Evolutionary conservation across 768 basidiomycete species (phyloP), one percentile per base, ranked within the genome.

Genomic region (Russula compacta): DNA sequence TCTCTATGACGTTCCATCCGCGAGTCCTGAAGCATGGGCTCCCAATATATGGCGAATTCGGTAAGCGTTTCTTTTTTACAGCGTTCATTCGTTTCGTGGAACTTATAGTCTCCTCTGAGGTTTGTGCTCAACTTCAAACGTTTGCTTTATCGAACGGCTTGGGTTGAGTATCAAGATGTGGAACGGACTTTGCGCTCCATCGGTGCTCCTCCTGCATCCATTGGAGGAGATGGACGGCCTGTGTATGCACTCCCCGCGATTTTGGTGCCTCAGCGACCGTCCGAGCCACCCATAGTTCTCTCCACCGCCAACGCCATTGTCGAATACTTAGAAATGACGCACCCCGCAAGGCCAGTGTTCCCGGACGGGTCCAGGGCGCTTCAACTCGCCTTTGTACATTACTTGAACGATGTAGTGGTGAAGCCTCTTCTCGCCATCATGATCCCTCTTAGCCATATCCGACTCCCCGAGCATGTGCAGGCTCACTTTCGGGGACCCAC

Each of bases 41-140:
- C 87, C 87, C 33, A 86, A 86, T 64, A 74, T 85, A 33, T 89
- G 87, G 87, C 78, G 85, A 47, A 79, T 89, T 64, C 75, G 87
- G 86, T 83, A 55, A 36, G 74, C 57, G 15, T 14, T 40, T 43
- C 11, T 14, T 39, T 47, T 43, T 10, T 40, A 43, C 8, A 21
- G 7, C n/a, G 21, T 6, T 35, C 63, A 12, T 40, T n/a, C 35
- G 32, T 17, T 29, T 8, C 12, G 24, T 32, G 9, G 8, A 29
- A 17, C 51, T 57, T 12, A 9, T 42, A 14, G n/a, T 59, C 4
- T 53, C 32, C 56, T 61, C 17, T 15, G 46, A 88, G 87, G 50
- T 81, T 88, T 53, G 82, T 88, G 47, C 74, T 90, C n/a, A 90
- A 90, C 69, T 89, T 81, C 69, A 89, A 90, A 68, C 79, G 83